Conservation (phyloP, 257 asterid species). For the Haberlea rhodopensis region DNA sequence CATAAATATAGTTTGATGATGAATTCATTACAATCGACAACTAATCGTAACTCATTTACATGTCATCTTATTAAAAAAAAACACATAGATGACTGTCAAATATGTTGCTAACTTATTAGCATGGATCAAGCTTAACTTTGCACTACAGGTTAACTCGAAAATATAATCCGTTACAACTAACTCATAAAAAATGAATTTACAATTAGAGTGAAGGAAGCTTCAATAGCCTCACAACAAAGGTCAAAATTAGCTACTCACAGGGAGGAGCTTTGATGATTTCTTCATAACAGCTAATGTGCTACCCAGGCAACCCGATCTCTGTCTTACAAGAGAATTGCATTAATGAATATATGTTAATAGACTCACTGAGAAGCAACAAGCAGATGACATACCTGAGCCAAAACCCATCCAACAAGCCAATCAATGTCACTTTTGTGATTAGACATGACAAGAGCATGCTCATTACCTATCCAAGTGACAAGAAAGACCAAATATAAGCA, state of each 20-base stretch:
- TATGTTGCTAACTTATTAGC: neutral
- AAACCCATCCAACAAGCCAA: constrained; percentile 99
- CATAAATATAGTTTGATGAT: neutral
- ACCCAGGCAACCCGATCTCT: constrained; percentile 97
- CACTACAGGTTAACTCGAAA: neutral
- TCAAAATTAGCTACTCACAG: constrained; percentile 56
- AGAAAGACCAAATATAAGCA: constrained; percentile 19
- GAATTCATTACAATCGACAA: constrained; percentile 9
- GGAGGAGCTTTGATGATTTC: constrained; percentile 90
- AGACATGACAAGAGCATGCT: constrained; percentile 78
- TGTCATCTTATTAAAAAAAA: neutral
- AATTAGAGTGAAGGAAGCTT: neutral
- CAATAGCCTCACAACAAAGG: constrained; percentile 8
- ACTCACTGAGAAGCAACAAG: constrained; percentile 19
- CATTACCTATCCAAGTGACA: constrained; percentile 64
- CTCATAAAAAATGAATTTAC: constrained; percentile 1
- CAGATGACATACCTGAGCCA: constrained; percentile 72
- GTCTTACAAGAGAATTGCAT: constrained; percentile 25
- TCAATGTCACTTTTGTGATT: constrained; percentile 96
- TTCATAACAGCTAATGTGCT: constrained; percentile 95
- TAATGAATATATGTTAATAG: constrained; percentile 16
- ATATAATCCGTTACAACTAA: constrained; percentile 3
- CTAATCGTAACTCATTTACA: neutral
- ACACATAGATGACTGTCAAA: neutral
- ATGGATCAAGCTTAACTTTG: constrained; percentile 5